Base-by-base conservation (phyloP, 176 grass and related monocot species). In the Ampelocalamus luodianensis region DNA sequence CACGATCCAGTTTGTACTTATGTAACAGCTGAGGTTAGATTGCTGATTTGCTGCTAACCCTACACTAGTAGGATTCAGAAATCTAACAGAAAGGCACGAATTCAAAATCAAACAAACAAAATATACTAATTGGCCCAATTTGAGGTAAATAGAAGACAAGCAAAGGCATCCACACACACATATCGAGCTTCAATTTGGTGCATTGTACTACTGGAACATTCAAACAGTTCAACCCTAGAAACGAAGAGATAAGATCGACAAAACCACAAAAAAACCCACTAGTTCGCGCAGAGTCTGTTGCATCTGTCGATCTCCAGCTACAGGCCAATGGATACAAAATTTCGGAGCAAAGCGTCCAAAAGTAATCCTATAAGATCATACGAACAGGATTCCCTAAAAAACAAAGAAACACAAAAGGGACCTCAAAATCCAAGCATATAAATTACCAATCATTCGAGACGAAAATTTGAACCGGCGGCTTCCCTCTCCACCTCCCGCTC, bases 41-140 rank as follows among this genome's bases (percentile, higher is more conserved):
- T 61, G 1, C 7, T 10, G 38, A 17, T 16, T 49, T 61, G 1
- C 7, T 10, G 38, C 17, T 16, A 70, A 78, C 34, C 22, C 36
- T 71, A 70, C 65, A 69, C 8, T 44, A 59, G 69, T 36, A 22
- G 16, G 10, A 72, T 81, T 76, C 71, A 72, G 42, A 72, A 80
- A 71, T 40, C n/a, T 69, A 27, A 50, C 43, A 54, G 26, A 38
- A 65, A 14, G 4, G 26, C 32, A 63, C 48, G 72, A 71, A 42
- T 8, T 74, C 0, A 83, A 79, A 85, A 71, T 9, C 14, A 60
- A 10, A 5, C 44, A 45, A 68, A 15, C 7, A 42, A 62, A 54
- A 26, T 17, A 14, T 34, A 55, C 1, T 15, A 48, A 67, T n/a
- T 15, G 6, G 26, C 23, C 37, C 18, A 16, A 67, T 74, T 81